A percentile compares a stretch with the other conserved stretches of the same genome.
Evolutionary conservation across 2,329 filamentous ascomycete genomes (phyloP).

Genomic region (Lomentospora prolificans): DNA sequence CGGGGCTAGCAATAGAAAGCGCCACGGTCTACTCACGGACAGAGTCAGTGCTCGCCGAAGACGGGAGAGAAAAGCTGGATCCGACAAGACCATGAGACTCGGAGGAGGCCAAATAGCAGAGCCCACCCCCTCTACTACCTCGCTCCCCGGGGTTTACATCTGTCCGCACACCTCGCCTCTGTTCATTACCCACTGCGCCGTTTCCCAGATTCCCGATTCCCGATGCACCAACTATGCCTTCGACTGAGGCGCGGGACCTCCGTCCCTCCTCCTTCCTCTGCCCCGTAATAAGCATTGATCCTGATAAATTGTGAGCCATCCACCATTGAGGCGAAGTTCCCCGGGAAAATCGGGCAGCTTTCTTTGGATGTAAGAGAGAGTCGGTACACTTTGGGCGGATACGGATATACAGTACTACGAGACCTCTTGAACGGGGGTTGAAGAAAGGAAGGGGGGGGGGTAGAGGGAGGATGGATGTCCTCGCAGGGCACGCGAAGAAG

Average conservation of each 20-base stretch:
- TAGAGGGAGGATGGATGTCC: background rate
- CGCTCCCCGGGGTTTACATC: background rate
- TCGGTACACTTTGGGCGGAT: background rate
- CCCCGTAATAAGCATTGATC: background rate
- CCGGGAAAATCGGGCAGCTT: background rate
- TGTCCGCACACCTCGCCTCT: background rate
- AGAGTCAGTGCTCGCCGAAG: no score
- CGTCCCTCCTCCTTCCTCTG: background rate
- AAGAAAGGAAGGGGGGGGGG: background rate
- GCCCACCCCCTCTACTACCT: background rate
- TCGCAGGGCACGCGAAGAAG: background rate
- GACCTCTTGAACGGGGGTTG: background rate
- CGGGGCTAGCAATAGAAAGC: no score
- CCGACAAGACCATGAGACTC: background rate
- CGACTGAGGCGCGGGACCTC: no score
- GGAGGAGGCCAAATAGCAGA: background rate
- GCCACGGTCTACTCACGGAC: no score
- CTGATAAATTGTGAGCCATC: background rate
- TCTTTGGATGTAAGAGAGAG: background rate
- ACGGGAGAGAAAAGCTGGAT: slow-evolving; percentile 9
- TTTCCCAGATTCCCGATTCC: background rate
- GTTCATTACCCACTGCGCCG: background rate
- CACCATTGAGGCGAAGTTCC: background rate
- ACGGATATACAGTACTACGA: no score
- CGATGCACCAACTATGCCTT: background rate